Evolutionary conservation across 2,329 filamentous ascomycete genomes (phyloP).

Genomic region (Epichloe bromicola): DNA sequence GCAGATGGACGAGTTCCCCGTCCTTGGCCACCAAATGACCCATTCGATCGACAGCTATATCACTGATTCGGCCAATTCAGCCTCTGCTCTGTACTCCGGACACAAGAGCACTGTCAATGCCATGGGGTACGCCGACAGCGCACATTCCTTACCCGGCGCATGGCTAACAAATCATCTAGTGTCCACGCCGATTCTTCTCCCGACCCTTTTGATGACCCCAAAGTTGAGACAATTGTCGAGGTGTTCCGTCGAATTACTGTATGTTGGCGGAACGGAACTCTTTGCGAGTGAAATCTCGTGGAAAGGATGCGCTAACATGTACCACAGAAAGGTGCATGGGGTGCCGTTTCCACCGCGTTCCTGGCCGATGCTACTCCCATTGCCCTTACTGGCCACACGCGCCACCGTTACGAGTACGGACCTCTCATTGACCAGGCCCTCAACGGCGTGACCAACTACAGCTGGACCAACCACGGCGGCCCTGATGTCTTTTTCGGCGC

Average conservation of each 20-base stretch:
- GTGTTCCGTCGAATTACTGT: slow-evolving; percentile 59
- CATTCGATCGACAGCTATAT: slow-evolving; percentile 78
- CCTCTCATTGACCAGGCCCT: slow-evolving; percentile 64
- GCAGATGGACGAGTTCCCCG: slow-evolving; percentile 67
- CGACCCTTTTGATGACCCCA: slow-evolving; percentile 67
- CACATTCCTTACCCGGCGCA: background rate
- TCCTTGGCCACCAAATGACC: slow-evolving; percentile 82
- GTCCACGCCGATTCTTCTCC: slow-evolving; percentile 68
- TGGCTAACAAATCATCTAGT: slow-evolving; percentile 14
- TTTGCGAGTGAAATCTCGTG: background rate
- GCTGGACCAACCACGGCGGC: slow-evolving; percentile 61
- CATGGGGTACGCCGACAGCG: slow-evolving; percentile 39
- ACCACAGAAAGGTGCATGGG: slow-evolving; percentile 38
- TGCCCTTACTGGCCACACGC: slow-evolving; percentile 59
- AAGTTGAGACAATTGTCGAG: slow-evolving; percentile 73
- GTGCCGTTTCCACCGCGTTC: slow-evolving; percentile 66
- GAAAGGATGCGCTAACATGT: background rate
- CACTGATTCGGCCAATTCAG: slow-evolving; percentile 76
- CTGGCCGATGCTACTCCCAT: slow-evolving; percentile 74
- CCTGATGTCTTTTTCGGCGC: slow-evolving; percentile 75
- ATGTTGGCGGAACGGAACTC: slow-evolving; percentile 18
- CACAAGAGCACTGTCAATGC: slow-evolving; percentile 78
- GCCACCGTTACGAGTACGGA: slow-evolving; percentile 55
- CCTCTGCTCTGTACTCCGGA: slow-evolving; percentile 67
- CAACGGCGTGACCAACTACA: slow-evolving; percentile 65